phyloP scores from a whole-genome alignment of 108 stramenopile species.

The Fistulifera solaris region DNA sequence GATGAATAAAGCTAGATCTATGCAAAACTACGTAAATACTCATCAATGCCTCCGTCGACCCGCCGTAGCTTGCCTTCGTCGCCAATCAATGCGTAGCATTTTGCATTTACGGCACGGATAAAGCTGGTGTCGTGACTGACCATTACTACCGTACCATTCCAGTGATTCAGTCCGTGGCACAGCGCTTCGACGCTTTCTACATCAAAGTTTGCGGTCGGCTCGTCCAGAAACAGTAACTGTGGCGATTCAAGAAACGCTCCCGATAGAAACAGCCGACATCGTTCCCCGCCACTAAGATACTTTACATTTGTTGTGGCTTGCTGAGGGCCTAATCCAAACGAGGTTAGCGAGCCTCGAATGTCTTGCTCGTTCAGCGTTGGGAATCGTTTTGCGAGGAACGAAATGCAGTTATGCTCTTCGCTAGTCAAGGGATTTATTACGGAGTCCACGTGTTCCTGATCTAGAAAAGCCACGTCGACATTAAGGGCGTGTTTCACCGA shows the following conservation, averaged over 20 bases:
- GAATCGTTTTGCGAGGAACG: constrained; percentile 30
- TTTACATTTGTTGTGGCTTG: constrained; percentile 70
- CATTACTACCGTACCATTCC: constrained; percentile 65
- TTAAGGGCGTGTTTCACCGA: constrained; percentile 66
- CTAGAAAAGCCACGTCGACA: constrained; percentile 69
- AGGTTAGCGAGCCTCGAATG: constrained; percentile 68
- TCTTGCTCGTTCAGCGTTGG: constrained; percentile 70
- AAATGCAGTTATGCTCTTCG: constrained; percentile 25
- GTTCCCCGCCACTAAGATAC: constrained; percentile 92
- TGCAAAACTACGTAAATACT: constrained; percentile 34
- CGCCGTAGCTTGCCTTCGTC: constrained; percentile 54
- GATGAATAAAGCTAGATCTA: neutral
- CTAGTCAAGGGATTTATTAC: constrained; percentile 33
- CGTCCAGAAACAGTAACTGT: constrained; percentile 83
- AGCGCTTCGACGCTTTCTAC: constrained; percentile 89
- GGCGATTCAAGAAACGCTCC: constrained; percentile 68
- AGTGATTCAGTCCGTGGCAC: constrained; percentile 64
- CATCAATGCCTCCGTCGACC: constrained; percentile 42
- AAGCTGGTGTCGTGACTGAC: constrained; percentile 56
- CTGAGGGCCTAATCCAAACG: constrained; percentile 69
- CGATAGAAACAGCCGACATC: constrained; percentile 82
- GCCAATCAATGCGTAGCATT: constrained; percentile 41
- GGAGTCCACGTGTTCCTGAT: constrained; percentile 74
- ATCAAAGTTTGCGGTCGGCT: constrained; percentile 92
- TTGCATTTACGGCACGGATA: constrained; percentile 33